phyloP scores from a whole-genome alignment of 179 eudicot species.

The Vitellaria paradoxa region DNA sequence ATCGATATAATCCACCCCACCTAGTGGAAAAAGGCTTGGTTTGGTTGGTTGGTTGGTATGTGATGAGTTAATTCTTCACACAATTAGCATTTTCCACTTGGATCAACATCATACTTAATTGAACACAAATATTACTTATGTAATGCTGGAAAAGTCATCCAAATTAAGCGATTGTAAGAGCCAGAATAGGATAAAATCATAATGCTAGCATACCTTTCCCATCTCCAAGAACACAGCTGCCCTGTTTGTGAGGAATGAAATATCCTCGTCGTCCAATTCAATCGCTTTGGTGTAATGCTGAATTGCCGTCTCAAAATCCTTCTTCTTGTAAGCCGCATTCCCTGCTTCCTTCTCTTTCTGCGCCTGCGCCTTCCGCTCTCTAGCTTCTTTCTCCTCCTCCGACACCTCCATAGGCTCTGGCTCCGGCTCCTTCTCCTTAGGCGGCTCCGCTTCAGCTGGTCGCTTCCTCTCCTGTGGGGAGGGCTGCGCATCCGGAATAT shows the following conservation, averaged over 20 bases:
- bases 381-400: conserved; percentile 60
- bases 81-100: no score
- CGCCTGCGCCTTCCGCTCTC: conserved; percentile 57
- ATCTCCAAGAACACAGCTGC: conserved; percentile 96
- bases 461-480: conserved; percentile 32
- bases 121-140: no score
- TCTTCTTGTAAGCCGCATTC: conserved; percentile 86
- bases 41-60: no score
- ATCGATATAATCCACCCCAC: no score
- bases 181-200: not conserved
- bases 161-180: no score
- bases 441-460: conserved; percentile 28
- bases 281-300: conserved; percentile 55
- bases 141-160: no score
- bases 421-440: conserved; percentile 36
- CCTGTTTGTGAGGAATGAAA: conserved; percentile 80
- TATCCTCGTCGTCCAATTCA: conserved; percentile 81
- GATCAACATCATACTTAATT: no score
- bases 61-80: no score
- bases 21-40: no score
- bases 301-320: conserved; percentile 81
- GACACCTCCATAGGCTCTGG: conserved; percentile 41
- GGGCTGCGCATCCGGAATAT: conserved; percentile 24
- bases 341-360: conserved; percentile 89
- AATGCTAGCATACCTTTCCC: conserved; percentile 58